Conservation (phyloP, 768 basidiomycete species). For the Leccinum imitatum region DNA sequence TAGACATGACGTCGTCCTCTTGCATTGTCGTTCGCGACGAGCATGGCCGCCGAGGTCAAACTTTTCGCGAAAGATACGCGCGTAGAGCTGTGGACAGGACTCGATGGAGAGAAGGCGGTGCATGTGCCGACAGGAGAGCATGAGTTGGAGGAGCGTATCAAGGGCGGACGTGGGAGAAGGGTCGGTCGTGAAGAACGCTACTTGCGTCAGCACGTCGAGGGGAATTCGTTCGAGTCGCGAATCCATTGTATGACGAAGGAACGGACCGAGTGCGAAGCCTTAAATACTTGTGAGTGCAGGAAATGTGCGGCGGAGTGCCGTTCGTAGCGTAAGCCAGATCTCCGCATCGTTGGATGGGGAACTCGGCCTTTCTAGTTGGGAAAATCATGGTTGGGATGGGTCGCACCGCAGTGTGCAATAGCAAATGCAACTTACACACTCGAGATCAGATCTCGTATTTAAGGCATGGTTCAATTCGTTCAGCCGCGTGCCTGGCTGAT, state of each 20-base stretch:
- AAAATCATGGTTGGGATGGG: conserved; percentile 31
- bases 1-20: conserved; percentile 39
- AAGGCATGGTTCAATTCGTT: conserved; percentile 25
- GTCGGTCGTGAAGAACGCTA: conserved; percentile 49
- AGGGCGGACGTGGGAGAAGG: conserved; percentile 40
- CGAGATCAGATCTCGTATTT: conserved; percentile 37
- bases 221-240: conserved; percentile 51
- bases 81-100: conserved; percentile 54
- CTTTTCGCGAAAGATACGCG: conserved; percentile 48
- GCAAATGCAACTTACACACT: conserved; percentile 31
- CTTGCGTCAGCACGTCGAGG: conserved; percentile 54
- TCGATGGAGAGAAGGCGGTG: conserved; percentile 42
- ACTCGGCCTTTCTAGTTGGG: conserved; percentile 36
- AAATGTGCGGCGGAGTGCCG: conserved; percentile 32
- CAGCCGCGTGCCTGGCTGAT: conserved; percentile 33
- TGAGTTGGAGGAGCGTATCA: conserved; percentile 41
- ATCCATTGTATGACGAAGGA: conserved; percentile 37
- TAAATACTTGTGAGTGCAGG: conserved; percentile 25
- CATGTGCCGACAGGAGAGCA: conserved; percentile 46
- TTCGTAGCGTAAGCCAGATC: conserved; percentile 35
- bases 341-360: conserved; percentile 33
- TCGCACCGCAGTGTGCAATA: conserved; percentile 32
- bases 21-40: conserved; percentile 30
- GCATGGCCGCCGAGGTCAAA: conserved; percentile 42
- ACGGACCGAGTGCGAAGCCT: conserved; percentile 11